These are phyloP conservation scores for Cercospora sp. DNA, from an alignment of 2,329 filamentous ascomycete genomes.

Conservation along the genomic window DNA sequence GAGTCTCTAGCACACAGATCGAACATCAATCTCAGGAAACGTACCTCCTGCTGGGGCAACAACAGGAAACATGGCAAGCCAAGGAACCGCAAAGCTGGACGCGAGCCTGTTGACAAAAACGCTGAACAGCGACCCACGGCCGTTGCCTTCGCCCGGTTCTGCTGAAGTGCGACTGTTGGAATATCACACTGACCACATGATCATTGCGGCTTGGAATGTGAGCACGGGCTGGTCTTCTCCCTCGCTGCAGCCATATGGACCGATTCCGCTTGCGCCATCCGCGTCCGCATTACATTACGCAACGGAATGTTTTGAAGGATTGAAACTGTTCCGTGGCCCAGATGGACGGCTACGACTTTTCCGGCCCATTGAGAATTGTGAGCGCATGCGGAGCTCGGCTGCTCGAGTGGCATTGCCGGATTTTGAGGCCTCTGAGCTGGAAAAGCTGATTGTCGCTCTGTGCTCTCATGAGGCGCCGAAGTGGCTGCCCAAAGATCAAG, in stretches of 20 bases:
- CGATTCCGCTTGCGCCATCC: constrained; percentile 73
- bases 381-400: constrained; percentile 58
- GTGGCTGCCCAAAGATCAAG: constrained; percentile 70
- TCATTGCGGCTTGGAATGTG: constrained; percentile 67
- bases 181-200: constrained; percentile 80
- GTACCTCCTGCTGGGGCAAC: neutral
- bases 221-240: constrained; percentile 69
- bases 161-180: constrained; percentile 43
- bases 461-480: constrained; percentile 70
- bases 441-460: constrained; percentile 70
- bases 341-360: constrained; percentile 74
- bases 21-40: neutral
- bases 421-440: constrained; percentile 68
- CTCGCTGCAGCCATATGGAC: constrained; percentile 72
- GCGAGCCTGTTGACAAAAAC: constrained; percentile 37
- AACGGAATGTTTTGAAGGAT: constrained; percentile 84
- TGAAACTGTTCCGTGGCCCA: constrained; percentile 67
- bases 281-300: constrained; percentile 82
- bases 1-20: neutral
- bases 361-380: constrained; percentile 69
- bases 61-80: neutral
- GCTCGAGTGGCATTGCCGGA: constrained; percentile 69
- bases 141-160: constrained; percentile 34
- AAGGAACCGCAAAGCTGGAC: constrained; percentile 12
- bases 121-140: constrained; percentile 32